Evolutionary conservation across 2,329 filamentous ascomycete genomes (phyloP).

Genomic region (Cladobotryum mycophilum): DNA sequence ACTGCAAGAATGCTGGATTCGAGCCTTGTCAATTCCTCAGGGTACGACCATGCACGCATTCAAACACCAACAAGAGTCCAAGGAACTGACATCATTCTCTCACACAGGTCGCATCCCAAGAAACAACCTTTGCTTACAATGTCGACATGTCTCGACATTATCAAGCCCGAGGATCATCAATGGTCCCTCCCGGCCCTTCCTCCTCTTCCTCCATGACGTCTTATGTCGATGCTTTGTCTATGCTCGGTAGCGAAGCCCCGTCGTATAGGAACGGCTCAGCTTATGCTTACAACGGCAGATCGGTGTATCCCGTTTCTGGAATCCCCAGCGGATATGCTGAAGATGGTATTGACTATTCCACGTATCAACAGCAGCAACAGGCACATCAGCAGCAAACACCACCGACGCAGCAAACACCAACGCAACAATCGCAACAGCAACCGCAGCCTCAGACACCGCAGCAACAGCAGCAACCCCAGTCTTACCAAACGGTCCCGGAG

Average conservation of each 20-base stretch:
- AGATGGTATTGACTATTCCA: constrained; percentile 20
- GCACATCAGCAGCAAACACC: neutral
- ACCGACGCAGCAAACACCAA: neutral
- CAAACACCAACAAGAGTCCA: neutral
- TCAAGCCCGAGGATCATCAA: constrained; percentile 20
- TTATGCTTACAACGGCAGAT: constrained; percentile 20
- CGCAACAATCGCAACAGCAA: constrained; percentile 9
- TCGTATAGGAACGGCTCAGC: constrained; percentile 17
- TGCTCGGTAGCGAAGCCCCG: constrained; percentile 15
- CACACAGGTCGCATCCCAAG: constrained; percentile 26
- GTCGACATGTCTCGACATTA: constrained; percentile 26
- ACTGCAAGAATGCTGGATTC: constrained; percentile 69
- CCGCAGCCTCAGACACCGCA: neutral
- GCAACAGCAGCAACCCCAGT: neutral
- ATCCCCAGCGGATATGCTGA: constrained; percentile 23
- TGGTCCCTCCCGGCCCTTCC: constrained; percentile 5
- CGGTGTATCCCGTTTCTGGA: constrained; percentile 19
- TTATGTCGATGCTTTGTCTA: constrained; percentile 16
- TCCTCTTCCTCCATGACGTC: constrained; percentile 8
- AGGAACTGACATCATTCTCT: constrained; percentile 4
- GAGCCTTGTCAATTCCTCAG: constrained; percentile 73
- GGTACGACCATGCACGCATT: constrained; percentile 41
- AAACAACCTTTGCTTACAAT: constrained; percentile 25
- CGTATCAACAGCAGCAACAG: constrained; percentile 15
- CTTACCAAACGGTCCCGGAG: constrained; percentile 16